Percentiles rank a stretch among this genome's conserved stretches.
Evolutionary conservation across 306 rosid species (phyloP).

Genomic region (Vigna reflexopilosa): DNA sequence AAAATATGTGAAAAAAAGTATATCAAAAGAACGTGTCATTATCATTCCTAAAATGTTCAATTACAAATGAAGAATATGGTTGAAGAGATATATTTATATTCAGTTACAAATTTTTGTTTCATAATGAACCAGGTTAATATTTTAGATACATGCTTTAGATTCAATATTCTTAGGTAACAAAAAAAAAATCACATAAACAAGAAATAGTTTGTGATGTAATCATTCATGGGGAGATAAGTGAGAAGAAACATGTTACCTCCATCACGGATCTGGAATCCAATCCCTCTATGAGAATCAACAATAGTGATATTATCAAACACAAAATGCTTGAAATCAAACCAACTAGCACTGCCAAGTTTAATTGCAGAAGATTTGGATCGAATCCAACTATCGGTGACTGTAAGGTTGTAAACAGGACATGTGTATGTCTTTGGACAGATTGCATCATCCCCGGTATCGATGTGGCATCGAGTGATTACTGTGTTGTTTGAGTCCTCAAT

Average conservation of each 20-base stretch:
- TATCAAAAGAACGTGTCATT: background rate
- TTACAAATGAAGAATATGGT: slow-evolving; percentile 7
- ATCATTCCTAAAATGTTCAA: background rate
- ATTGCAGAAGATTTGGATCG: slow-evolving; percentile 91
- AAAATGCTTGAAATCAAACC: slow-evolving; percentile 71
- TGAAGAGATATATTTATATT: background rate
- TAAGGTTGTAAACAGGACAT: slow-evolving; percentile 75
- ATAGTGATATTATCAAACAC: slow-evolving; percentile 87
- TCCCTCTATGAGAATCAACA: slow-evolving; percentile 88
- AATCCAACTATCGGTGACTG: slow-evolving; percentile 79
- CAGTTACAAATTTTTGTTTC: background rate
- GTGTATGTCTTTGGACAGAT: slow-evolving; percentile 85
- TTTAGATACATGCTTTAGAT: slow-evolving; percentile 12
- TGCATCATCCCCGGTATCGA: slow-evolving; percentile 94
- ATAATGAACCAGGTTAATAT: background rate
- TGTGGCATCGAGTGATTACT: slow-evolving; percentile 73
- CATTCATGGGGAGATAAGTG: slow-evolving; percentile 3
- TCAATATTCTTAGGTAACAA: slow-evolving; percentile 24
- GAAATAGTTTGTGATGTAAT: background rate
- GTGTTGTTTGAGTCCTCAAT: slow-evolving; percentile 95
- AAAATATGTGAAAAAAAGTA: background rate
- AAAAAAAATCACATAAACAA: background rate
- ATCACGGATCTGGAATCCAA: slow-evolving; percentile 91
- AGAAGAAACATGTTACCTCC: slow-evolving; percentile 65
- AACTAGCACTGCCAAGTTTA: slow-evolving; percentile 90